Conservation (phyloP, 352 stramenopile species). For the Pythium diclinum region DNA sequence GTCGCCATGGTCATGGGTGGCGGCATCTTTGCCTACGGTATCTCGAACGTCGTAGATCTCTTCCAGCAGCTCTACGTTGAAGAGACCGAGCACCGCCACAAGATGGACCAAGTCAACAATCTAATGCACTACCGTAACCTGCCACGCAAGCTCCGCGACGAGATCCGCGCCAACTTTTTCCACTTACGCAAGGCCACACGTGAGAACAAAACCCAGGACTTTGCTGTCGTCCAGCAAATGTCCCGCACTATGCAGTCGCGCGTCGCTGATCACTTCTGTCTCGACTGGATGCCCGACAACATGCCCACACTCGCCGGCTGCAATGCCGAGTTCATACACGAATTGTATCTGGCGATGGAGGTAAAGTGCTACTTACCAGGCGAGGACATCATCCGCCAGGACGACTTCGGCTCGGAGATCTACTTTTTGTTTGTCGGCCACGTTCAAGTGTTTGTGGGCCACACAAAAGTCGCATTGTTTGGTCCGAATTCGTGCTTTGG, state of each 20-base stretch:
- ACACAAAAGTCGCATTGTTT: conserved; percentile 58
- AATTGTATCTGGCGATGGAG: conserved; percentile 72
- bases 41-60: conserved; percentile 78
- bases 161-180: conserved; percentile 79
- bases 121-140: conserved; percentile 69
- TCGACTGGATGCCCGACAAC: conserved; percentile 63
- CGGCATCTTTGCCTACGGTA: conserved; percentile 83
- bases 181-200: conserved; percentile 70
- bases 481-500: conserved; percentile 75
- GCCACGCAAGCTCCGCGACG: conserved; percentile 62
- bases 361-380: conserved; percentile 70
- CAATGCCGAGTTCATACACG: conserved; percentile 76
- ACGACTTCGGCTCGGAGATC: conserved; percentile 81
- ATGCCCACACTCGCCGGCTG: conserved; percentile 74
- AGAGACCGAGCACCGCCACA: conserved; percentile 58
- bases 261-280: conserved; percentile 67
- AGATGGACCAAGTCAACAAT: conserved; percentile 76
- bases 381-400: conserved; percentile 75
- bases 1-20: conserved; percentile 69
- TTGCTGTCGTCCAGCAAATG: conserved; percentile 64
- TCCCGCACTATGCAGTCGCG: conserved; percentile 67
- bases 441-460: conserved; percentile 66
- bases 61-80: conserved; percentile 75
- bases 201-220: conserved; percentile 66
- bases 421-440: conserved; percentile 80